Percentiles rank a stretch among this genome's conserved stretches.
Conservation (phyloP, 257 asterid species). For the Thymus quinquecostatus region DNA sequence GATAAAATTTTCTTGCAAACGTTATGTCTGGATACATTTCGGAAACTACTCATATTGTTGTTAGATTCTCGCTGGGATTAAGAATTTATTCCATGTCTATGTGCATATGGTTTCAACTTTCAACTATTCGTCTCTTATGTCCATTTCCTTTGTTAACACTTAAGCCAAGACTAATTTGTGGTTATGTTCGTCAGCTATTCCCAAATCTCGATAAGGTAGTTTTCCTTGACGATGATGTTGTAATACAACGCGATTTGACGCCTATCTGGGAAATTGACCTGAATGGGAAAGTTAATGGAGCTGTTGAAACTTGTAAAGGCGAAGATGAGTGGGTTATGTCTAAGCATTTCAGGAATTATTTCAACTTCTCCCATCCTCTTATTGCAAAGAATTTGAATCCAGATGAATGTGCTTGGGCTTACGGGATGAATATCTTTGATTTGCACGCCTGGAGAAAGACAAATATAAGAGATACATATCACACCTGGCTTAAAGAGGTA, state of each 20-base stretch:
- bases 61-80: constrained; percentile 15
- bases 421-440: constrained; percentile 96
- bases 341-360: constrained; percentile 78
- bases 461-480: constrained; percentile 76
- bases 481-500: constrained; percentile 90
- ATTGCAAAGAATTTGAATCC: constrained; percentile 80
- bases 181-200: constrained; percentile 71
- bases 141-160: constrained; percentile 22
- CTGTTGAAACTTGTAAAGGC: constrained; percentile 95
- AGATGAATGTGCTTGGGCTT: constrained; percentile 98
- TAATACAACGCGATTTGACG: constrained; percentile 80
- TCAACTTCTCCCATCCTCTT: constrained; percentile 94
- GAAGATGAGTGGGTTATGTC: constrained; percentile 98
- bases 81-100: constrained; percentile 6
- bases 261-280: constrained; percentile 87
- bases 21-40: not conserved
- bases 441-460: constrained; percentile 80
- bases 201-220: constrained; percentile 91
- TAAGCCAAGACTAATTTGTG: constrained; percentile 8
- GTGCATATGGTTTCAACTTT: constrained; percentile 12
- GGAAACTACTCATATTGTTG: constrained; percentile 6
- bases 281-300: constrained; percentile 89
- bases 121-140: constrained; percentile 5
- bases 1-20: constrained; percentile 7
- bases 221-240: constrained; percentile 92